A percentile compares a stretch with the other conserved stretches of the same genome.
phyloP scores from a whole-genome alignment of 768 basidiomycete genomes.

The Pisolithus orientalis region DNA sequence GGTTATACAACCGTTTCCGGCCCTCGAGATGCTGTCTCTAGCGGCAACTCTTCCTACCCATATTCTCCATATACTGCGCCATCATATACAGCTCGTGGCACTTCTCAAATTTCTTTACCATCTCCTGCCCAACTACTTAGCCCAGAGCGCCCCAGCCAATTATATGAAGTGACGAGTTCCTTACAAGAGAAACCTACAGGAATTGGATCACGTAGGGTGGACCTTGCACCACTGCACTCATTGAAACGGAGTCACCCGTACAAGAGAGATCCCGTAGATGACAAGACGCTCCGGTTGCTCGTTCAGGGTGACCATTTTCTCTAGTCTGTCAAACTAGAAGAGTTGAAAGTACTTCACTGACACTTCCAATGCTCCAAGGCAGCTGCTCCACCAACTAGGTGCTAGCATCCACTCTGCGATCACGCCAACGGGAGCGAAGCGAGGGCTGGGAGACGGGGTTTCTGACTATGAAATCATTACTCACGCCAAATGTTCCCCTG shows the following conservation, averaged over 20 bases:
- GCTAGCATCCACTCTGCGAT: too few relatives aligned
- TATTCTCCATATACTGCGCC: conserved; percentile 9
- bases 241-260: conserved; percentile 52
- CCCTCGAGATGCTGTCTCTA: conserved; percentile 3
- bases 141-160: conserved; percentile 21
- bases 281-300: conserved; percentile 47
- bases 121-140: conserved; percentile 26
- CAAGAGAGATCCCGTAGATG: conserved; percentile 55
- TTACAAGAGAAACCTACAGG: conserved; percentile 12
- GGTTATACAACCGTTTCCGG: conserved; percentile 7
- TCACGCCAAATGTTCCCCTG: neutral
- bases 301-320: conserved; percentile 23
- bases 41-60: neutral
- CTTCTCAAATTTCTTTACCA: conserved; percentile 25
- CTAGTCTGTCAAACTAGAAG: too few relatives aligned
- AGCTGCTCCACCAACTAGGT: too few relatives aligned
- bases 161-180: conserved; percentile 22
- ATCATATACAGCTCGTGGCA: conserved; percentile 7
- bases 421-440: neutral
- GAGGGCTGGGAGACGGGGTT: conserved; percentile 8
- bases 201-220: conserved; percentile 27
- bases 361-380: too few relatives aligned
- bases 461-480: conserved; percentile 2
- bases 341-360: too few relatives aligned
- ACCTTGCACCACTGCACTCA: conserved; percentile 53